phyloP scores from a whole-genome alignment of 2,329 filamentous ascomycete species.

The Neocatenulostroma microsporum region DNA sequence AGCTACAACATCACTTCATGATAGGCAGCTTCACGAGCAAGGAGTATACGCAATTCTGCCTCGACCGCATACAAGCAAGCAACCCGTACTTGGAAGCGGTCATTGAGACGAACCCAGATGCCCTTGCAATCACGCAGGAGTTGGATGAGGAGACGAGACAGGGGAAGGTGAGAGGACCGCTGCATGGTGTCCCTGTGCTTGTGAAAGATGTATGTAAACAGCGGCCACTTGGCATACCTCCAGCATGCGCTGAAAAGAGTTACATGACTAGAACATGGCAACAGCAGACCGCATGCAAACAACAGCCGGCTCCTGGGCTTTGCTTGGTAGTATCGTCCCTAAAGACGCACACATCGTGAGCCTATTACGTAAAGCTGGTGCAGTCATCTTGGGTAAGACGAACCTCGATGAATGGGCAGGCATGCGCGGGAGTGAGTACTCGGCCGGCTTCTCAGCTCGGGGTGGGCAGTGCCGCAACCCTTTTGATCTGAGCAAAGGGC shows the following conservation, averaged over 20 bases:
- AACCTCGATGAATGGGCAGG: constrained; percentile 67
- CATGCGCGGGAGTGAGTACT: constrained; percentile 60
- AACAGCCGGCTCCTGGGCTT: constrained; percentile 61
- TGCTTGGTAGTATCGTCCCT: constrained; percentile 58
- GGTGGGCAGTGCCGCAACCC: constrained; percentile 58
- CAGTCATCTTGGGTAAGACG: constrained; percentile 63
- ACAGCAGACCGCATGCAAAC: constrained; percentile 65
- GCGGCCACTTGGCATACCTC: too few species aligned
- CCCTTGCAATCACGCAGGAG: constrained; percentile 51
- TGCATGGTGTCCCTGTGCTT: constrained; percentile 5
- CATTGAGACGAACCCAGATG: constrained; percentile 62
- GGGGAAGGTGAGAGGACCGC: constrained; percentile 51
- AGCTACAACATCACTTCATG: too few species aligned
- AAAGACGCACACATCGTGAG: constrained; percentile 60
- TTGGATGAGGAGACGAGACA: constrained; percentile 53
- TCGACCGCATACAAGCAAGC: constrained; percentile 54
- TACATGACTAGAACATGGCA: constrained; percentile 66
- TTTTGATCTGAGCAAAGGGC: constrained; percentile 61
- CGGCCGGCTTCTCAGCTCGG: constrained; percentile 58
- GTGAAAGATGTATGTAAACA: constrained; percentile 3
- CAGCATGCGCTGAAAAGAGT: too few species aligned
- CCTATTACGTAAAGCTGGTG: constrained; percentile 56
- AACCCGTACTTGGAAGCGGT: too few species aligned
- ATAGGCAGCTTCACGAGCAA: constrained; percentile 51
- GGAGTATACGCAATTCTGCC: constrained; percentile 55